phyloP scores from a whole-genome alignment of 2,329 filamentous ascomycete genomes.

The Stagonosporopsis tanaceti region DNA sequence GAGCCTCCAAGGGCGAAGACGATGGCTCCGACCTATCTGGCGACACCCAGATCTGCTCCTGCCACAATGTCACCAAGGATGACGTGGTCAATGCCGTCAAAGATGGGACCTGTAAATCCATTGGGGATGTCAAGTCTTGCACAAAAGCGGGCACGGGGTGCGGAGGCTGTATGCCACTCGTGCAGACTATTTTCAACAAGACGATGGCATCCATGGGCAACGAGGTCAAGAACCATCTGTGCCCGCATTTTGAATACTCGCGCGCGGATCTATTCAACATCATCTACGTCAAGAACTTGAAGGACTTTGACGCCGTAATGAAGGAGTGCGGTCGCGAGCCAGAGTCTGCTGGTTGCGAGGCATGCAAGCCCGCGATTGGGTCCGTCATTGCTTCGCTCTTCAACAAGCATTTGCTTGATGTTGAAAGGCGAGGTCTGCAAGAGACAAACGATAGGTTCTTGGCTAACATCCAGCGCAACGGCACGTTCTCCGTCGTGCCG shows the following conservation, averaged over 20 bases:
- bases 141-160: slow-evolving; percentile 93
- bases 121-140: slow-evolving; percentile 84
- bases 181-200: slow-evolving; percentile 89
- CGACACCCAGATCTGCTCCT: slow-evolving; percentile 89
- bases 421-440: slow-evolving; percentile 75
- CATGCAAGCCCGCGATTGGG: slow-evolving; percentile 83
- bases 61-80: slow-evolving; percentile 90
- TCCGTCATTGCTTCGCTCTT: slow-evolving; percentile 83
- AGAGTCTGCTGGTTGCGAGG: slow-evolving; percentile 80
- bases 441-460: slow-evolving; percentile 91
- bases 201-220: slow-evolving; percentile 86
- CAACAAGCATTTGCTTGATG: slow-evolving; percentile 83
- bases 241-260: slow-evolving; percentile 83
- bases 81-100: slow-evolving; percentile 77
- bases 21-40: slow-evolving; percentile 82
- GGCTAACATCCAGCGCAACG: slow-evolving; percentile 89
- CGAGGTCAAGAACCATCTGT: slow-evolving; percentile 86
- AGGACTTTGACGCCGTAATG: slow-evolving; percentile 79
- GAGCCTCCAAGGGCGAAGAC: slow-evolving; percentile 73
- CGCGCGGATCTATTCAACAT: slow-evolving; percentile 92
- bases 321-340: slow-evolving; percentile 75
- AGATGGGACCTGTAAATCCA: slow-evolving; percentile 79
- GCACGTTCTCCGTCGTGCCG: slow-evolving; percentile 88
- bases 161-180: slow-evolving; percentile 87
- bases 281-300: slow-evolving; percentile 79